phyloP scores from a whole-genome alignment of 805 yeast genomes.

The Sporopachydermia quercuum region DNA sequence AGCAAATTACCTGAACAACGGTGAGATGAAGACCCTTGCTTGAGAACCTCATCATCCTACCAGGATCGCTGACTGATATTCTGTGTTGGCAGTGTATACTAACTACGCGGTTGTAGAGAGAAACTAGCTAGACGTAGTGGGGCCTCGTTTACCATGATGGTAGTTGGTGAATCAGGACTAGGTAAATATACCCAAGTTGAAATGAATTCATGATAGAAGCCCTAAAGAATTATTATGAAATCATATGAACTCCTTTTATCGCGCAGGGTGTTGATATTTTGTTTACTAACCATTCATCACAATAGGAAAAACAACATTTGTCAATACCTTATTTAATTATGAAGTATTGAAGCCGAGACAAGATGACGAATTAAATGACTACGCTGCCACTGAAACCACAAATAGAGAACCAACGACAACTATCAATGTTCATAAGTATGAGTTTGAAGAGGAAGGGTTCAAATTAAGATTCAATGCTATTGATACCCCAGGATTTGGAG shows the following conservation, averaged over 20 bases:
- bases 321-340: slow-evolving; percentile 64
- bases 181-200: slow-evolving; percentile 31
- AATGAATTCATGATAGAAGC: slow-evolving; percentile 13
- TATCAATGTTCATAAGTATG: slow-evolving; percentile 26
- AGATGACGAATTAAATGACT: slow-evolving; percentile 23
- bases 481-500: slow-evolving; percentile 74
- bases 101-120: no score
- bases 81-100: no score
- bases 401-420: slow-evolving; percentile 19
- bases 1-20: no score
- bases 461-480: slow-evolving; percentile 44
- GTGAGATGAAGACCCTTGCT: no score
- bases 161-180: slow-evolving; percentile 76
- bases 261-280: no score
- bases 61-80: no score
- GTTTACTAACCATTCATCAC: slow-evolving; percentile 5
- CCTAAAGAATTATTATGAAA: background rate
- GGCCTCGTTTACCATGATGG: slow-evolving; percentile 64
- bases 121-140: slow-evolving; percentile 27
- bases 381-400: slow-evolving; percentile 23
- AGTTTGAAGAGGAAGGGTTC: slow-evolving; percentile 45
- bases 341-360: slow-evolving; percentile 24
- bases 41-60: no score
- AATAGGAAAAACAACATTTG: slow-evolving; percentile 58
- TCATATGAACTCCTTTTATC: no score